These are phyloP conservation scores for Pseudoneurospora amorphoporcata DNA, from an alignment of 495 filamentous ascomycete species.

Conservation along the genomic window DNA sequence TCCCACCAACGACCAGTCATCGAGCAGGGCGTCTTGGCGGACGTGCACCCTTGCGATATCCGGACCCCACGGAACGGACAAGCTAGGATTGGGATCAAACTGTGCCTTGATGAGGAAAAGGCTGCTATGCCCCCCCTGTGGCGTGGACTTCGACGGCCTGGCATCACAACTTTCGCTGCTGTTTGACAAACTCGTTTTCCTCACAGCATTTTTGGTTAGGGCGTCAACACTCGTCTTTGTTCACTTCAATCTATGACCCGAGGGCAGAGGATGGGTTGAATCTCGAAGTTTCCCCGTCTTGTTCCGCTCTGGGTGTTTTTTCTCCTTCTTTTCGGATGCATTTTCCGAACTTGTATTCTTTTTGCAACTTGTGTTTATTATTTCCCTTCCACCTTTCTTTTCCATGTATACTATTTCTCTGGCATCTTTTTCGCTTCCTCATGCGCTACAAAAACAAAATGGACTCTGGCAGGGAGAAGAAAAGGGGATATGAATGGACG, in stretches of 20 bases:
- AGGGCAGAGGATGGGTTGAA: background rate
- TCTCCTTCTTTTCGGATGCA: background rate
- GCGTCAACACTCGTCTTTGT: background rate
- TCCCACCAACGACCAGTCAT: background rate
- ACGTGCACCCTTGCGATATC: background rate
- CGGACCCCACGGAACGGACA: background rate
- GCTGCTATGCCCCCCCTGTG: background rate
- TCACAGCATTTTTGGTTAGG: conserved; percentile 1
- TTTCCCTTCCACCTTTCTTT: background rate
- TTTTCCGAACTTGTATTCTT: conserved; percentile 1
- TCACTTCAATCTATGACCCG: background rate
- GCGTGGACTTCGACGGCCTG: background rate
- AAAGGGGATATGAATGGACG: background rate
- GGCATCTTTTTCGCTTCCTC: background rate
- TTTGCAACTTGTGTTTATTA: background rate
- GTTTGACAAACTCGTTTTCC: background rate
- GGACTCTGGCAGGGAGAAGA: background rate
- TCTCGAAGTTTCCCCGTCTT: background rate
- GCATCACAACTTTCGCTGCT: background rate
- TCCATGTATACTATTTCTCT: conserved; percentile 4
- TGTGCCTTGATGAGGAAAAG: background rate
- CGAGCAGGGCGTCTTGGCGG: background rate
- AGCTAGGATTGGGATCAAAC: background rate
- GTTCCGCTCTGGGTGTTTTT: background rate
- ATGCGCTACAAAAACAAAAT: background rate